Base-by-base conservation (phyloP, 2,329 filamentous ascomycete genomes). In the Claviceps sp. region DNA sequence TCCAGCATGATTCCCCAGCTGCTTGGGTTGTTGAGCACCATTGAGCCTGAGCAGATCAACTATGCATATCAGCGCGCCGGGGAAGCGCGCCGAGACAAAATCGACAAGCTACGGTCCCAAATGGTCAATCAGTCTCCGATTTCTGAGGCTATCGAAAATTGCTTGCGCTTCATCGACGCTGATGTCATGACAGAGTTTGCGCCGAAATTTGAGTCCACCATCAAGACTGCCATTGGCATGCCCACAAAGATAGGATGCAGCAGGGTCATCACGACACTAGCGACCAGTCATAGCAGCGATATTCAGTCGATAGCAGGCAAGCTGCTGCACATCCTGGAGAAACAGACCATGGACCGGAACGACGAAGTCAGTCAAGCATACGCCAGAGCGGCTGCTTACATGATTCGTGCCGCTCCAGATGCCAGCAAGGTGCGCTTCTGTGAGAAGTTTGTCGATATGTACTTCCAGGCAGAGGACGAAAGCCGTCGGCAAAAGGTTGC, bases 221-320 rank as follows among this genome's bases (percentile, higher is more conserved):
- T 97, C 67, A 93, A 91, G 64, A 82, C 78, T 26, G 87, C 90
- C 1, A 82, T 98, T 40, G 91, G 90, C 1, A 82, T 97, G 69
- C 91, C 91, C 2, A 94, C 89, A 0, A 97, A 97, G 70, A 85
- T 97, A 47, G 93, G 89, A 40, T 94, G 89, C 61, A 86, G 85
- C 57, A 81, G 88, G 52, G 83, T 96, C 2, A 75, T 98, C 37
- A 85, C 87, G 7, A 90, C 88, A 0, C 75, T 98, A 7, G 86
- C 88, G 49, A 91, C 90, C 49, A 81, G 88, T 13, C 86, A 91
- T 57, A 81, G 79, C 38, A 76, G 83, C 40, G 73, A 90, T 34
- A 87, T 96, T 65, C 78, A 77, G 40, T 82, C 86, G 0, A 82
- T 90, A 60, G 84, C 87, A 13, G 80, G 86, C 56, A 74, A 77